A percentile compares a stretch with the other conserved stretches of the same genome.
Evolutionary conservation across 2,329 filamentous ascomycete genomes (phyloP).

Genomic region (Cladophialophora bantiana): DNA sequence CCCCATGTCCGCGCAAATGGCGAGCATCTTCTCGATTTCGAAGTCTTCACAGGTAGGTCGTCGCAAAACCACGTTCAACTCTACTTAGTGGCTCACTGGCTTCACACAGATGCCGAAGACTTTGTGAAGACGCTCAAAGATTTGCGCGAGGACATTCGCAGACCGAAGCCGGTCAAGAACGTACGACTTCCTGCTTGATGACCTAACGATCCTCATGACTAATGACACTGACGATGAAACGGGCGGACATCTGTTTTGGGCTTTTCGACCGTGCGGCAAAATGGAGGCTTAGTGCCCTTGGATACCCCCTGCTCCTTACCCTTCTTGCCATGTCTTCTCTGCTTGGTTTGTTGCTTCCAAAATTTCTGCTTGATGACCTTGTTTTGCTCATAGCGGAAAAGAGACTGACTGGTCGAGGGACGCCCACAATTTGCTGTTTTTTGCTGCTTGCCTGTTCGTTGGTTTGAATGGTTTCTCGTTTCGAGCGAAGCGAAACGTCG

Average conservation of each 20-base stretch:
- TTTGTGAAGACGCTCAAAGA: conserved; percentile 48
- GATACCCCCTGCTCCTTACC: conserved; percentile 29
- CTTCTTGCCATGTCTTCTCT: conserved; percentile 30
- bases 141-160: conserved; percentile 39
- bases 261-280: conserved; percentile 1
- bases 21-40: conserved; percentile 52
- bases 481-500: conserved; percentile 4
- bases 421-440: not conserved
- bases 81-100: conserved; percentile 5
- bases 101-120: conserved; percentile 47
- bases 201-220: conserved; percentile 30
- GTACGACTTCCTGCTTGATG: conserved; percentile 17
- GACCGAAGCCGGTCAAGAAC: conserved; percentile 16
- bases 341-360: conserved; percentile 13
- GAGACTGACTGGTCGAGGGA: conserved; percentile 13
- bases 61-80: not conserved
- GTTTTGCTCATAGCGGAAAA: conserved; percentile 5
- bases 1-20: conserved; percentile 48
- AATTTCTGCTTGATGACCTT: not conserved
- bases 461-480: not conserved
- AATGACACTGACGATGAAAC: conserved; percentile 24
- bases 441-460: conserved; percentile 2
- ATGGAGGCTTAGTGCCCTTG: conserved; percentile 20
- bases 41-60: conserved; percentile 43
- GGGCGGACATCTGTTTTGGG: conserved; percentile 17